A percentile compares a stretch with the other conserved stretches of the same genome.
Evolutionary conservation across 805 yeast species (phyloP).

Genomic region (Candida corydali): DNA sequence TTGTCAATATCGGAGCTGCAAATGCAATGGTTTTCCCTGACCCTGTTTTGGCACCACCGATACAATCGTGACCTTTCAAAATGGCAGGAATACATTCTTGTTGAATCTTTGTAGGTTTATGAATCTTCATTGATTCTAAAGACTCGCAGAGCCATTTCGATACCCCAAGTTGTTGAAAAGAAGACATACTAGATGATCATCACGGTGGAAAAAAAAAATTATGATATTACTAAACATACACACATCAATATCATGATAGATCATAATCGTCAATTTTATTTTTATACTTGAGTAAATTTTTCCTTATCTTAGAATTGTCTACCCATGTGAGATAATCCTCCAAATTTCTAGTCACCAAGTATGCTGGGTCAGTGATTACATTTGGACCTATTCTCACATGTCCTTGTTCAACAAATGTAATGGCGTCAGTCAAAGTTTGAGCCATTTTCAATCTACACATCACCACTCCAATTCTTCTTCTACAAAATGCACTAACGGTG

Average conservation of each 20-base stretch:
- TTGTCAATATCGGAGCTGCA: conserved; percentile 93
- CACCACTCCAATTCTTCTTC: conserved; percentile 89
- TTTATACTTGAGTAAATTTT: conserved; percentile 81
- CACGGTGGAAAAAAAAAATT: neutral
- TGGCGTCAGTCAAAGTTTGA: conserved; percentile 81
- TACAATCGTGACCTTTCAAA: conserved; percentile 80
- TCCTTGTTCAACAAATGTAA: conserved; percentile 91
- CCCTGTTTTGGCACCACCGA: conserved; percentile 98
- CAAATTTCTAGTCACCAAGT: conserved; percentile 84
- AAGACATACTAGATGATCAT: conserved; percentile 28
- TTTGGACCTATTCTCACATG: conserved; percentile 97
- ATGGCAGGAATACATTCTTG: conserved; percentile 84
- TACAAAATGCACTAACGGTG: conserved; percentile 87
- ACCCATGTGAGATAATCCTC: conserved; percentile 98
- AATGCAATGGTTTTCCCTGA: conserved; percentile 97
- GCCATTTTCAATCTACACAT: conserved; percentile 96
- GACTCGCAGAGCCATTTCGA: conserved; percentile 86
- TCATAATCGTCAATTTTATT: conserved; percentile 65
- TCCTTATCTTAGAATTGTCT: conserved; percentile 90
- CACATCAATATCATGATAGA: conserved; percentile 33
- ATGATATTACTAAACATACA: neutral
- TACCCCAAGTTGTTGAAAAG: conserved; percentile 65
- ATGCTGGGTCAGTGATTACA: conserved; percentile 93
- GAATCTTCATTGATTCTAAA: conserved; percentile 73
- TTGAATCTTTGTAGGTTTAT: conserved; percentile 84